Evolutionary conservation across 192 early-diverging fungal species (phyloP), one percentile per base, ranked within the genome.

Genomic region (Coemansia sp.): DNA sequence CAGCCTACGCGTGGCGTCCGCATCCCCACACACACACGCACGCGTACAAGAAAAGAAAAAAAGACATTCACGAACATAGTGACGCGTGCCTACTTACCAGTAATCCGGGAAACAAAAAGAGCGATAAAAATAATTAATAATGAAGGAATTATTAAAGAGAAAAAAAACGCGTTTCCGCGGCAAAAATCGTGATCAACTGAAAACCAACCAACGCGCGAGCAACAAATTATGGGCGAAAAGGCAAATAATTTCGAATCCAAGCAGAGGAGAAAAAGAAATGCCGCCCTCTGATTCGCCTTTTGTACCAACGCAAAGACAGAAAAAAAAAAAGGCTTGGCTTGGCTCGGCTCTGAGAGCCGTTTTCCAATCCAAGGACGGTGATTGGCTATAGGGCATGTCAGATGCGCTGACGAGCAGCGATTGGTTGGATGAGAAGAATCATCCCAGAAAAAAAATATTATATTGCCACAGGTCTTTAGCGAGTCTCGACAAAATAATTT

Each of bases 161-260:
- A 22, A n/a, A 43, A 29, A 38, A 11, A 54, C 47, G 59, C 59
- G 65, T 54, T 54, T n/a, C 60, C 47, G 43, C n/a, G 22, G 15
- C 38, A 39, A 40, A 51, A 61, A 54, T n/a, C 25, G 10, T n/a
- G 25, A 32, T 32, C 40, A 51, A 20, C 29, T 7, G 4, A 39
- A 36, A 54, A 39, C 36, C 5, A 17, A 49, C 20, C 9, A 40
- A 8, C 25, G 29, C 29, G 51, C 51, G 51, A 3, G 4, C 27
- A 31, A 54, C 4, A 17, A 17, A 17, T 54, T 54, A 54, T 54
- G 51, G 51, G 51, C n/a, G n/a, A 5, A 17, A n/a, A 12, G 3
- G 2, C 4, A 32, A 11, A 17, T 31, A 27, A 54, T 29, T n/a
- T n/a, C 11, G 17, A 54, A 31, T 54, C 5, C 6, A 22, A 47